Base-by-base conservation (phyloP, 129 eudicot genomes). In the Flaveria sonorensis region DNA sequence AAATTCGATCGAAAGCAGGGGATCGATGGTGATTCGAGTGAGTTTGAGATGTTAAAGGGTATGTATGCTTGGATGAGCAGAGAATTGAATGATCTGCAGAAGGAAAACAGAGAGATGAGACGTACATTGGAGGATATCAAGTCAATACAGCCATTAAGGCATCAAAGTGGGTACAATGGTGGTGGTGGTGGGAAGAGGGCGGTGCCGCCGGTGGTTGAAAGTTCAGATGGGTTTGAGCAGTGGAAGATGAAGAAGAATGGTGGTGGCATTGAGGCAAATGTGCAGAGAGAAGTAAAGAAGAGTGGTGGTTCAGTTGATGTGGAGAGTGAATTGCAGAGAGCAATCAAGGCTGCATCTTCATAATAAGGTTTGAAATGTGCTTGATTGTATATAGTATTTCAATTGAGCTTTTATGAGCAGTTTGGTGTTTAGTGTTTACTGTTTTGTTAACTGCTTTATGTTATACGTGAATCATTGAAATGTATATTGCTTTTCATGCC, bases 301-400 rank as follows among this genome's bases (percentile, higher is more conserved):
- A 80, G 75, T 64, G 84, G 62, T 68, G 36, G 7, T 69, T 52
- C 68, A 18, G 48, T 71, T 50, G 97, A 91, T 71, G 87, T 93
- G 75, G 97, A 93, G 83, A 91, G 84, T 83, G 96, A 93, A 70
- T 81, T 91, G 85, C 96, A 93, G 80, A 89, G 85, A 84, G 97
- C 97, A 16, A 90, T 93, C 32, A 85, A 73, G 84, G 98, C 97
- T 77, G 98, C 96, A 50, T 71, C 90, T 7, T 68, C 92, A 2
- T 80, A 79, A 45, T 72, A 76, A 88, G 88, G 93, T 83, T 86
- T 68, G 81, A 43, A 68, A 21, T 74, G 23, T 80, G 45, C 19
- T 73, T 52, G 83, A 32, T 67, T 81, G 80, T 81, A 81, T 81
- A 68, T 80, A 80, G 39, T 72, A 23, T 73, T 48, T 39, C 50